Base-by-base conservation (phyloP, 352 stramenopile species). In the Phytophthora megakarya region DNA sequence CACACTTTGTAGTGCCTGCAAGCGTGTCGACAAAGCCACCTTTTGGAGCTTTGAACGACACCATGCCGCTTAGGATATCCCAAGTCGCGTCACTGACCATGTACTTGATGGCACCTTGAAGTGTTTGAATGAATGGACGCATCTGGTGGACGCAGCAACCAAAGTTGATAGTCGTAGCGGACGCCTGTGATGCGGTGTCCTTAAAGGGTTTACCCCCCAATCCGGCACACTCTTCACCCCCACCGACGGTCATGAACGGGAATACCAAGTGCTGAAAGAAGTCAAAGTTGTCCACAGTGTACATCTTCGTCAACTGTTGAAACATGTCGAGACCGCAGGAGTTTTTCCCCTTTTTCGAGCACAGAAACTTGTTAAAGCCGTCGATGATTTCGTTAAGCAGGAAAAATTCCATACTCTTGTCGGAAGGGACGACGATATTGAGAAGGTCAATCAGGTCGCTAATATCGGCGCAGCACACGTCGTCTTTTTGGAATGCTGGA, bases 381-480 rank as follows among this genome's bases (percentile, higher is more conserved):
- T 85, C 66, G 25, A 85, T 58, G n/a, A 88, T 25, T 15, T 88
- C 78, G 28, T 75, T 83, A 3, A 88, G 49, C 3, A 88, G 8
- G 54, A 83, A 88, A 58, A 59, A 75, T 16, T 75, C 44, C 18
- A 64, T 71, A 23, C 40, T 72, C 21, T 72, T 66, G 54, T 74
- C 62, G 16, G 73, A 43, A 21, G 78, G 67, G 21, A 88, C 67
- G 23, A 83, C 57, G 15, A 85, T 66, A 37, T 81, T 79, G 21
- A 85, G 50, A n/a, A 85, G 57, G 46, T 88, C 78, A 22, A 88
- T 61, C 16, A 79, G 33, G 30, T 88, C 75, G 26, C 75, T 78
- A 30, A 88, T 58, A 15, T 81, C 28, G 3, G 65, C 66, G 51
- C 78, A 88, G 50, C 78, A 88, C 48, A 67, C 65, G 30, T 76